Base-by-base conservation (phyloP, 1,284 basidiomycete species). In the Leucoagaricus sp. region DNA sequence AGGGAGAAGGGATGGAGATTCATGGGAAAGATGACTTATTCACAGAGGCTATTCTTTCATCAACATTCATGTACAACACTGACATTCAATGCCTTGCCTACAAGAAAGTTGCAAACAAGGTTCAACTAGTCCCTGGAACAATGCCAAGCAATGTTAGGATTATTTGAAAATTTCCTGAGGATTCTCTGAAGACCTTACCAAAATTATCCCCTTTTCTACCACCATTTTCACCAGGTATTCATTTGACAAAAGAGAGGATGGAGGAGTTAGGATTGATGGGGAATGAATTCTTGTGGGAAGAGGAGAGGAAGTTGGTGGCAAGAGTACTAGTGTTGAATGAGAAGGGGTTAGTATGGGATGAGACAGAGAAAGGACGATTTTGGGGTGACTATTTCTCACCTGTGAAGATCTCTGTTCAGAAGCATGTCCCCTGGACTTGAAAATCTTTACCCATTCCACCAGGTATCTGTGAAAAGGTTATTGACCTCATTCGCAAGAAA, bases 401-500 rank as follows among this genome's bases (percentile, higher is more conserved):
- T 13, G 28, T 55, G n/a, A n/a, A n/a, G n/a, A n/a, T n/a, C n/a
- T n/a, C n/a, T n/a, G n/a, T n/a, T n/a, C n/a, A n/a, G n/a, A 2
- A 44, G 44, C 10, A 75, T 49, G 60, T 19, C 0, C 70, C 70
- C 0, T 75, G 71, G 73, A 63, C 64, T 4, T 48, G 63, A 55
- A 60, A 59, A 19, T 63, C 63, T 29, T 58, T 65, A 13, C 65
- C 64, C 1, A 66, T 67, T n/a, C 65, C 66, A 4, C 63, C 61
- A 4, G 65, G 62, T 2, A 63, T 74, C n/a, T 60, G 63, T 6
- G 57, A 69, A 0, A 58, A 70, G 49, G 67, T 77, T 1, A 67
- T 69, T 15, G 48, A 64, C 3, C 53, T 75, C 0, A 65, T 78
- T 7, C 55, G 66, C 10, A 48, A 52, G 1, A 76, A 77, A 51